Base-by-base conservation (phyloP, 202 grass and related monocot genomes). In the Dendrocalamus latiflorus region DNA sequence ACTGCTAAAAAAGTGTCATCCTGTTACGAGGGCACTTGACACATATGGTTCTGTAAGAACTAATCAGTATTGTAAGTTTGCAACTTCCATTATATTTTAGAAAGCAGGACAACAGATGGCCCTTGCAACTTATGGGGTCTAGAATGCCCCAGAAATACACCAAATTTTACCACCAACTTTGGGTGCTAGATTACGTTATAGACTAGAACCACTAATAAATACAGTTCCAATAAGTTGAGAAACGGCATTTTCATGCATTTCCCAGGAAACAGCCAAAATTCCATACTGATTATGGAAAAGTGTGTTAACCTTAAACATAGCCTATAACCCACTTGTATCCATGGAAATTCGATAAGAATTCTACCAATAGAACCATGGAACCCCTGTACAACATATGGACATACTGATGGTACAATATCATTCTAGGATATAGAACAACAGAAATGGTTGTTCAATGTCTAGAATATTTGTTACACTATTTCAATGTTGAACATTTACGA, bases 301-400 rank as follows among this genome's bases (percentile, higher is more conserved):
- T 48, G 25, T 76, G 54, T 63, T 56, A 68, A 12, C 62, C 38
- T 84, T 86, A 57, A 75, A 70, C 3, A 81, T 22, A 60, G 26
- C 12, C 61, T 28, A 28, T 28, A 28, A 28, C 26, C 26, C 26
- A 1, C 26, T 28, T 28, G 26, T 28, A 28, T 28, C 26, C 26
- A 28, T 28, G 26, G 26, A 28, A 28, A 28, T 28, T 28, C 26
- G 26, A 28, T 28, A 28, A 28, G 26, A 28, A 28, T 28, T 28
- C 26, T 50, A 50, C 13, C 6, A 12, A 51, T 21, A 6, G 38
- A 54, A 18, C 24, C n/a, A 67, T 43, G 25, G 72, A 34, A 56
- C 37, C 9, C 47, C 21, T 20, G 18, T 12, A 30, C 9, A 38
- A 62, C 30, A 21, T 44, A 50, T n/a, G 61, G 41, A 20, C 6